Percentiles rank a stretch among this genome's conserved stretches.
Evolutionary conservation across 805 yeast genomes (phyloP).

Genomic region (Metschnikowia gruessii): DNA sequence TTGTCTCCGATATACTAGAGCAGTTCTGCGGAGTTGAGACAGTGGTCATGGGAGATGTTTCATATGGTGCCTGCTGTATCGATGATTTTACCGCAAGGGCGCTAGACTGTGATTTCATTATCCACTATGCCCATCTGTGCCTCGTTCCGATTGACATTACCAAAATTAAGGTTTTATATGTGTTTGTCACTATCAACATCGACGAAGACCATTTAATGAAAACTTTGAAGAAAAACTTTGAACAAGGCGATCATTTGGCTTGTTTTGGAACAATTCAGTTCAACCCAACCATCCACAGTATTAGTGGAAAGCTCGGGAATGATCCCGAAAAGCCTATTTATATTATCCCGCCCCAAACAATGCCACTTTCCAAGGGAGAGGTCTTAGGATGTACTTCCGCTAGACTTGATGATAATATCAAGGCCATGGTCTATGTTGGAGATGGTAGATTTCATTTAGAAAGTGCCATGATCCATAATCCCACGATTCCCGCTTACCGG

Average conservation of each 20-base stretch:
- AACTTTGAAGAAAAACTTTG: conserved; percentile 71
- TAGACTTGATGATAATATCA: conserved; percentile 56
- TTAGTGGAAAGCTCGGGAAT: conserved; percentile 56
- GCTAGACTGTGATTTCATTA: conserved; percentile 87
- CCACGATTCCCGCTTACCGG: conserved; percentile 84
- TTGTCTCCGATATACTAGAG: conserved; percentile 87
- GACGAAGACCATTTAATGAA: conserved; percentile 79
- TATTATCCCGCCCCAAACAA: conserved; percentile 83
- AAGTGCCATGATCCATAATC: conserved; percentile 96
- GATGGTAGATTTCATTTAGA: conserved; percentile 97
- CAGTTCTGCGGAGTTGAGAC: conserved; percentile 88
- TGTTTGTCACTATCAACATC: conserved; percentile 89
- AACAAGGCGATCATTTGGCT: conserved; percentile 63
- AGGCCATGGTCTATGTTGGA: conserved; percentile 88
- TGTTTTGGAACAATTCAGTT: conserved; percentile 95
- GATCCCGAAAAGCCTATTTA: conserved; percentile 51
- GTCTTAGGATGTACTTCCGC: conserved; percentile 96
- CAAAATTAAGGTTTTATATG: conserved; percentile 84
- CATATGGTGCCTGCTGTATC: conserved; percentile 98
- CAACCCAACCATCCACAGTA: conserved; percentile 87
- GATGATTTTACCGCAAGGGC: conserved; percentile 95
- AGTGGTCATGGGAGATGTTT: conserved; percentile 96
- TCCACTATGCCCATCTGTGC: conserved; percentile 97
- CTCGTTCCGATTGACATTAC: conserved; percentile 94
- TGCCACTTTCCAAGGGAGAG: conserved; percentile 93